A percentile compares a stretch with the other conserved stretches of the same genome.
Conservation (phyloP, 2,329 filamentous ascomycete genomes). For the Ilyonectria robusta region DNA sequence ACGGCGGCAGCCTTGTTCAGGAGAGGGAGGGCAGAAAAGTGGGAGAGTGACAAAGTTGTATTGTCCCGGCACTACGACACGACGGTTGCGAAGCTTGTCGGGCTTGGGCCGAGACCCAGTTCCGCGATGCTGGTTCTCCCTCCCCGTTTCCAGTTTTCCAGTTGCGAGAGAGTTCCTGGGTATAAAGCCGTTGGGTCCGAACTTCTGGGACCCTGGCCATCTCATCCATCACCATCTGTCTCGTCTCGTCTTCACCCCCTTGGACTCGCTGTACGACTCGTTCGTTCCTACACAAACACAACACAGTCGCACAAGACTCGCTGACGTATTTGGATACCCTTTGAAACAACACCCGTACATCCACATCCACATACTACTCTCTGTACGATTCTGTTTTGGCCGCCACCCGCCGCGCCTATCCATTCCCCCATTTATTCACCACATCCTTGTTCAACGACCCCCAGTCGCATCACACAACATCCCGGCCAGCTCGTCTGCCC, state of each 20-base stretch:
- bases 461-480: conserved; percentile 29
- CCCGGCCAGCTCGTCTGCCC: conserved; percentile 25
- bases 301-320: not conserved
- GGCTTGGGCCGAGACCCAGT: conserved; percentile 37
- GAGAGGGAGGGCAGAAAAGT: conserved; percentile 36
- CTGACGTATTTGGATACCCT: not conserved
- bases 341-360: not conserved
- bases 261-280: not conserved
- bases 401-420: conserved; percentile 24
- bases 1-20: conserved; percentile 28
- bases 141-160: conserved; percentile 26
- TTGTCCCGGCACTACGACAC: conserved; percentile 38
- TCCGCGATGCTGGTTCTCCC: conserved; percentile 38
- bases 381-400: conserved; percentile 18
- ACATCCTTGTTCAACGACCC: conserved; percentile 28
- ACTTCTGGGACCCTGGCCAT: conserved; percentile 35
- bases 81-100: conserved; percentile 42
- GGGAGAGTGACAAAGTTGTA: conserved; percentile 28
- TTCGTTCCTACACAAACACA: not conserved
- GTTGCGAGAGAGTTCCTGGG: conserved; percentile 28
- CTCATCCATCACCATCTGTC: conserved; percentile 22
- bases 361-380: conserved; percentile 2
- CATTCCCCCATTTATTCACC: conserved; percentile 13
- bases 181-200: conserved; percentile 49
- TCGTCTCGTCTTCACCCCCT: conserved; percentile 1